Evolutionary conservation across 257 asterid genomes (phyloP).

Genomic region (Solanum appendiculatum): DNA sequence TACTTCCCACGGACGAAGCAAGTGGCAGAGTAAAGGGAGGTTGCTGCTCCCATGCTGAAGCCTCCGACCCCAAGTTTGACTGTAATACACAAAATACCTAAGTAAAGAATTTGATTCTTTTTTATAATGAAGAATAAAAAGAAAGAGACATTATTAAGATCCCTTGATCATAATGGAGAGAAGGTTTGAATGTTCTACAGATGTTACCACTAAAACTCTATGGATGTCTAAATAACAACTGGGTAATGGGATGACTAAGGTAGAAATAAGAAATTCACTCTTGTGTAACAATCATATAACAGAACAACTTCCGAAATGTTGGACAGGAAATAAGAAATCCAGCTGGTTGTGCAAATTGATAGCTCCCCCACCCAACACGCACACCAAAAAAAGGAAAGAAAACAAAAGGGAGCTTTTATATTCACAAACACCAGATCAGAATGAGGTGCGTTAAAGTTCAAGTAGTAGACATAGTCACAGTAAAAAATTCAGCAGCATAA

Average conservation of each 20-base stretch:
- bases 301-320: not conserved
- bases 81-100: constrained; percentile 14
- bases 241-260: not conserved
- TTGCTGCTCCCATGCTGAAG: constrained; percentile 93
- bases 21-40: constrained; percentile 69
- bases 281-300: not conserved
- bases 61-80: constrained; percentile 92
- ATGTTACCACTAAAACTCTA: not conserved
- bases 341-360: not conserved
- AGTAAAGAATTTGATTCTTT: not conserved
- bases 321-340: not conserved
- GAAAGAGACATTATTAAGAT: not conserved
- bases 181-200: not conserved
- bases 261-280: not conserved
- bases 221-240: not conserved
- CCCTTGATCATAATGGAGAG: not conserved
- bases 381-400: not conserved
- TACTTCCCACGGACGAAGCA: constrained; percentile 59
- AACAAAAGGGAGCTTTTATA: not conserved
- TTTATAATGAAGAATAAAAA: not conserved
- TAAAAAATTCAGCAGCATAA: not conserved
- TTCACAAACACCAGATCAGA: not conserved
- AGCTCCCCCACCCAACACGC: not conserved
- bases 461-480: not conserved
- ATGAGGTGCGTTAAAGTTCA: not conserved